Base-by-base conservation (phyloP, 345 rosid species). In the Lepidium aucheri region DNA sequence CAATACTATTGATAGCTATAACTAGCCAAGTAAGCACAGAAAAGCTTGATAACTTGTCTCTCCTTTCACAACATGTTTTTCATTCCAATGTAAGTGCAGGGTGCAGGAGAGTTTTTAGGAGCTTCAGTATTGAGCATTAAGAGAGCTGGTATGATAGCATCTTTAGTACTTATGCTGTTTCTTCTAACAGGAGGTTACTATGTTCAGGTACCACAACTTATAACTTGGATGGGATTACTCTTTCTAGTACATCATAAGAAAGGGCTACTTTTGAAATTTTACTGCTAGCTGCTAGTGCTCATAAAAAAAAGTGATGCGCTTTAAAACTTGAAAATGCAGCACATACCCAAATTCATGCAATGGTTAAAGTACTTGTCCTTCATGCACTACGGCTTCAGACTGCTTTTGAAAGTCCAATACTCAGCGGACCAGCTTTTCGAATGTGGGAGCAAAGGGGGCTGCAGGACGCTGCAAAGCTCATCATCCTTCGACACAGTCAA, bases 131-230 rank as follows among this genome's bases (percentile, higher is more conserved):
- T 90, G 80, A 88, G 89, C 72, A 84, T 90, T 45, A 94, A 85
- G 75, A 81, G 93, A 70, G 93, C 96, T 8, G 96, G 97, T 39
- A 88, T 88, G 93, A 82, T 84, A 44, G 91, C 97, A 41, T 94
- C 99, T 35, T 77, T 90, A 74, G 68, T 91, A 13, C 76, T 94
- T 43, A 91, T 90, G 97, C 43, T 87, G 40, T 90, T 90, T 78
- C 95, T 90, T 70, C 91, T 94, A 63, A 94, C 95, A 2, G 97
- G 95, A 74, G 97, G 99, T n/a, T 90, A 90, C 79, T 88, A 94
- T 63, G 95, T 90, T 35, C 97, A 93, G 95, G 96, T 93, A 77
- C 84, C 86, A 7, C 45, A 51, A 41, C 83, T 84, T 46, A 76
- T 81, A 49, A 54, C 20, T 69, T 83, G 80, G 81, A 47, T 78